Base-by-base conservation (phyloP, 2,329 filamentous ascomycete species). In the Aotearoamyces nothofagi region DNA sequence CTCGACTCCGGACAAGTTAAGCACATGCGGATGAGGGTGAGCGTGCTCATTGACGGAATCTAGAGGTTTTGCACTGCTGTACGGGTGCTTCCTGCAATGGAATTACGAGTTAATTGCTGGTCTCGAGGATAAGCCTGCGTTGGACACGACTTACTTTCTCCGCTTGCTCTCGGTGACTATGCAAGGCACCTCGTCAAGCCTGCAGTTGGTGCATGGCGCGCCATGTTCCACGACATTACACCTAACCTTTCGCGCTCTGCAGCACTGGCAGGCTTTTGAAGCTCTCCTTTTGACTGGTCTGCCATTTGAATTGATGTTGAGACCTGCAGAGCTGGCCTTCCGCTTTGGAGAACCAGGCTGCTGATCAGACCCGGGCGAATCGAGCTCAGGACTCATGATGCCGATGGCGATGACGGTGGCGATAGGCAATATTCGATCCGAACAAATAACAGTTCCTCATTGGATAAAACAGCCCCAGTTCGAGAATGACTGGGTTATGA, bases 191-290 rank as follows among this genome's bases (percentile, higher is more conserved):
- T 60, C 57, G 33, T 63, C 60, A 40, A 61, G 43, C 0, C 36
- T 40, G 31, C 46, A 50, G 31, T 49, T 49, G 2, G 41, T 41
- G 22, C 47, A 49, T 9, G 43, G 44, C 13, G 38, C 40, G 11
- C 41, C 39, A n/a, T 46, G 43, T 14, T 43, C 39, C 4, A 39
- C 35, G 8, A 93, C 84, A 58, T 94, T 86, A 59, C 86, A 94
- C 33, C 86, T 72, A 23, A 94, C 86, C 53, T 94, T 94, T 48
- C 86, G 74, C 33, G 79, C 75, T 44, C 86, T 70, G 55, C 86
- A 93, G 43, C 78, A 83, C 37, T 83, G 81, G 52, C 86, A 94
- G 11, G 86, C 86, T 43, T 87, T 80, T 7, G 84, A 83, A n/a
- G 86, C 84, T 47, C 86, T 70, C 46, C 84, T 69, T 57, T 93